phyloP scores from a whole-genome alignment of 139 green algal species.

The Gonium pectorale region DNA sequence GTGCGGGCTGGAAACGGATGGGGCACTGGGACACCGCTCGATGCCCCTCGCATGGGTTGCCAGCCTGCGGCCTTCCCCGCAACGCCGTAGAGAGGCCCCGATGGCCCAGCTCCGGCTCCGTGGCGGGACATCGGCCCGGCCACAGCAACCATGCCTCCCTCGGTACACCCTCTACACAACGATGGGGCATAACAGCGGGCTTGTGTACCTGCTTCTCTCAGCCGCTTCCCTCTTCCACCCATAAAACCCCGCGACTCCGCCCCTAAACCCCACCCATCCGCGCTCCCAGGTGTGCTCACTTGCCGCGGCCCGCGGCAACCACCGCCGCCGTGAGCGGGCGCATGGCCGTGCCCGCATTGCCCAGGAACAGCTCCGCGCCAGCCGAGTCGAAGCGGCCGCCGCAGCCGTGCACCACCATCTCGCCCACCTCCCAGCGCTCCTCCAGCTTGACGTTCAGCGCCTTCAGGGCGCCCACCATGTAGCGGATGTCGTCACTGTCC shows the following conservation, averaged over 20 bases:
- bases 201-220: too few relatives aligned
- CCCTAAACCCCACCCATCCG: not conserved
- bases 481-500: conserved; percentile 96
- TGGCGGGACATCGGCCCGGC: too few relatives aligned
- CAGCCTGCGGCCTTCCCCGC: too few relatives aligned
- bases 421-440: conserved; percentile 80
- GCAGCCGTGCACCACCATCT: conserved; percentile 86
- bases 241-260: not conserved
- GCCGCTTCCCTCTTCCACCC: too few relatives aligned
- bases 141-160: too few relatives aligned
- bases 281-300: conserved; percentile 33
- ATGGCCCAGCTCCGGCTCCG: too few relatives aligned
- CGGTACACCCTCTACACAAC: too few relatives aligned
- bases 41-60: too few relatives aligned
- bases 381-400: conserved; percentile 83
- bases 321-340: conserved; percentile 96
- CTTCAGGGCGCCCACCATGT: conserved; percentile 94
- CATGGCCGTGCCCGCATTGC: conserved; percentile 99
- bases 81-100: too few relatives aligned
- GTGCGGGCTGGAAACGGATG: too few relatives aligned
- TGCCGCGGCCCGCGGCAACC: conserved; percentile 90
- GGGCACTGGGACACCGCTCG: too few relatives aligned
- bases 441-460: conserved; percentile 88
- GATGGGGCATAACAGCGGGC: too few relatives aligned
- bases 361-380: conserved; percentile 91